phyloP scores from a whole-genome alignment of 2,329 filamentous ascomycete species.

The Diplocarpon rosae region DNA sequence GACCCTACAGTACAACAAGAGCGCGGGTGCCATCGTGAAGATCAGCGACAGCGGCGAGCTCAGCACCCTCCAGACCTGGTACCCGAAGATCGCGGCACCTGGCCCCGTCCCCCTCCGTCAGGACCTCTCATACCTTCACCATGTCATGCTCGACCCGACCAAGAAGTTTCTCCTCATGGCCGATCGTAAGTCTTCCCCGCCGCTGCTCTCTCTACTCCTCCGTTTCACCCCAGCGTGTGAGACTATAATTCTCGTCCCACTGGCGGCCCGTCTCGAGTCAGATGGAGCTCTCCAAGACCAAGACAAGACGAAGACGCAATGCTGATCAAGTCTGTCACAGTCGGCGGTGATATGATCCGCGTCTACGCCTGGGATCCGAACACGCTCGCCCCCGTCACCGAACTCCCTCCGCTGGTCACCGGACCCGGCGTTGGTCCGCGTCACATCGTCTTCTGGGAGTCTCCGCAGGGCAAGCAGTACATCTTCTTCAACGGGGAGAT shows the following conservation, averaged over 20 bases:
- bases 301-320: too few species aligned
- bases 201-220: too few species aligned
- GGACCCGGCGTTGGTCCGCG: slow-evolving; percentile 35
- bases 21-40: slow-evolving; percentile 1
- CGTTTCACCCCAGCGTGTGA: too few species aligned
- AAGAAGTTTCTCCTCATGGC: slow-evolving; percentile 35
- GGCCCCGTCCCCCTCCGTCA: slow-evolving; percentile 26
- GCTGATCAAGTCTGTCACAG: too few species aligned
- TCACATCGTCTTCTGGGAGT: slow-evolving; percentile 35
- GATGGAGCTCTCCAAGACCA: too few species aligned
- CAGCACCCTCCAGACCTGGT: slow-evolving; percentile 1
- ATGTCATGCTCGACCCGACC: slow-evolving; percentile 39
- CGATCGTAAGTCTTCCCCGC: slow-evolving; percentile 27
- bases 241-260: too few species aligned
- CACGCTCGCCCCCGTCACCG: slow-evolving; percentile 28
- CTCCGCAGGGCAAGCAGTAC: slow-evolving; percentile 17
- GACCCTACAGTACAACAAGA: slow-evolving; percentile 7
- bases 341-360: slow-evolving; percentile 37
- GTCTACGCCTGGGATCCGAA: slow-evolving; percentile 33
- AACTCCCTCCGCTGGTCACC: slow-evolving; percentile 27
- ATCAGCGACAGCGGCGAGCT: slow-evolving; percentile 1
- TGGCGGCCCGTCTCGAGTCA: too few species aligned
- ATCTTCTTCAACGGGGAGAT: slow-evolving; percentile 36
- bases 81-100: slow-evolving; percentile 3
- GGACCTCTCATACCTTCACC: slow-evolving; percentile 35